Percentiles rank a stretch among this genome's conserved stretches.
Conservation (phyloP, 148 eudicot genomes). For the Rhododendron ferrugineum region DNA sequence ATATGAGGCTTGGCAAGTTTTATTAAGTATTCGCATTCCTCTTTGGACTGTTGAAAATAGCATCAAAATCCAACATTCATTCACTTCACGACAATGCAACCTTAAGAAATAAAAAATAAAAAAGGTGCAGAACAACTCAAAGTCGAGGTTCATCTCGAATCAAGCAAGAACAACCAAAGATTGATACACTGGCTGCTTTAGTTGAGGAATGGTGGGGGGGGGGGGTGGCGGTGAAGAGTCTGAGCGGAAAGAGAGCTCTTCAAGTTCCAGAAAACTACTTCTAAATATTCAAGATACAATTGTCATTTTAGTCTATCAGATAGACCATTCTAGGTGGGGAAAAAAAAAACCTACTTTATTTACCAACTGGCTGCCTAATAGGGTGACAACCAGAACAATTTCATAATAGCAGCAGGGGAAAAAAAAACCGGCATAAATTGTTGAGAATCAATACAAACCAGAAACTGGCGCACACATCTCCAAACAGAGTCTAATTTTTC, state of each 20-base stretch:
- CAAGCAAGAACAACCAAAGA: background rate
- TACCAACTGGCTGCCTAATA: background rate
- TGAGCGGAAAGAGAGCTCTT: background rate
- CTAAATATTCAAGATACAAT: background rate
- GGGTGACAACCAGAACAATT: background rate
- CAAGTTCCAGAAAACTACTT: background rate
- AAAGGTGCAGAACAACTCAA: background rate
- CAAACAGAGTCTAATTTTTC: background rate
- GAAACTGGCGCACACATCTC: background rate
- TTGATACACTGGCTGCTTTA: background rate
- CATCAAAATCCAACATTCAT: slow-evolving; percentile 10
- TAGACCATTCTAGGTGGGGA: background rate
- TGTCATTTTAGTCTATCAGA: too few species aligned
- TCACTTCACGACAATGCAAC: background rate
- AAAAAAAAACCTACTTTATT: background rate
- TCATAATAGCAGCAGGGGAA: background rate
- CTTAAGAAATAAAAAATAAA: too few species aligned
- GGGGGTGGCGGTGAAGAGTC: too few species aligned
- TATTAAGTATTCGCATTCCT: slow-evolving; percentile 81
- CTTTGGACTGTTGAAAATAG: slow-evolving; percentile 59
- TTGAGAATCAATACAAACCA: background rate
- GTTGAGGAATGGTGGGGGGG: background rate
- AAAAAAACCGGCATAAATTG: background rate
- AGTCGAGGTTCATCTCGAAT: background rate
- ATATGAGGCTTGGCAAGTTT: slow-evolving; percentile 82